phyloP scores from a whole-genome alignment of 2,329 filamentous ascomycete genomes.

The Sarocladium oryzae region DNA sequence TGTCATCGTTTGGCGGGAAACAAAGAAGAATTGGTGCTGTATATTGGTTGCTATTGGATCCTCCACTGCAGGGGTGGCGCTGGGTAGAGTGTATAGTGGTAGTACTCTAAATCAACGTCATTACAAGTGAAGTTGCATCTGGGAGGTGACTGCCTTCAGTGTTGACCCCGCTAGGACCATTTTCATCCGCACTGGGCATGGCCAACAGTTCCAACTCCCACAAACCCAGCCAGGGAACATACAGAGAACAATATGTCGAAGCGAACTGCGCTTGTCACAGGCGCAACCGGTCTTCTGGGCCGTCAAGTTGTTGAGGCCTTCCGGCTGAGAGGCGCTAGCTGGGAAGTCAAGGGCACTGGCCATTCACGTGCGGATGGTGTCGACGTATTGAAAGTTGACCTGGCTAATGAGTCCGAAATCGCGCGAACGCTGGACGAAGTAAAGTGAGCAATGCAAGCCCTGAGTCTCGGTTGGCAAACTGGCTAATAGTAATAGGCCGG shows the following conservation, averaged over 20 bases:
- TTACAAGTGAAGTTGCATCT: too few relatives aligned
- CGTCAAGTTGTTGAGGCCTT: conserved; percentile 71
- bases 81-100: too few relatives aligned
- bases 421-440: conserved; percentile 43
- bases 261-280: conserved; percentile 65
- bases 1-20: too few relatives aligned
- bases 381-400: conserved; percentile 55
- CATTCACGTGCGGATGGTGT: conserved; percentile 67
- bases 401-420: conserved; percentile 41
- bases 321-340: conserved; percentile 39
- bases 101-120: too few relatives aligned
- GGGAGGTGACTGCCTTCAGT: too few relatives aligned
- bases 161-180: too few relatives aligned
- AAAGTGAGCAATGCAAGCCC: conserved; percentile 37
- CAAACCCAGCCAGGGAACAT: too few relatives aligned
- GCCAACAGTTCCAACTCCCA: neutral
- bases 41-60: too few relatives aligned
- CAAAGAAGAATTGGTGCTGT: too few relatives aligned
- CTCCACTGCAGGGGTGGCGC: too few relatives aligned
- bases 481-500: conserved; percentile 44
- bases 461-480: neutral
- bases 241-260: too few relatives aligned
- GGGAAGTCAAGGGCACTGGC: conserved; percentile 67
- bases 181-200: too few relatives aligned
- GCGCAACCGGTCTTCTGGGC: conserved; percentile 77